Conservation (phyloP, 352 stramenopile species). For the Globisporangium rhizosaccharum region DNA sequence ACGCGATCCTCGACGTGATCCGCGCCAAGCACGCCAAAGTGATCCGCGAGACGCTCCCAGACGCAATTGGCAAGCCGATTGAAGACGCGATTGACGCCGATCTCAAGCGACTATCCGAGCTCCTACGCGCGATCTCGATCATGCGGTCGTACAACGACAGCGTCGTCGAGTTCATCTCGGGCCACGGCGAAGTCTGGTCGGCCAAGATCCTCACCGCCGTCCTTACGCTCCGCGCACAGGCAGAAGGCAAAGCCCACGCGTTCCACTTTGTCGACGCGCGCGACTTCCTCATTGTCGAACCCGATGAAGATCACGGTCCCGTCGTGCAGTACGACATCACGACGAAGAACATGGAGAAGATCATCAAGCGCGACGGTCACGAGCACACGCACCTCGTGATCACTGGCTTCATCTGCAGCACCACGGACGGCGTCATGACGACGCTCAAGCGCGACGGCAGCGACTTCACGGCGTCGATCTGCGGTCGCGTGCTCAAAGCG, state of each 20-base stretch:
- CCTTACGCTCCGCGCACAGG: slow-evolving; percentile 37
- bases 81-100: slow-evolving; percentile 56
- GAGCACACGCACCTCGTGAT: slow-evolving; percentile 86
- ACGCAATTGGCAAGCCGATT: slow-evolving; percentile 45
- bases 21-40: slow-evolving; percentile 76
- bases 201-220: slow-evolving; percentile 88
- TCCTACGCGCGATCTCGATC: slow-evolving; percentile 83
- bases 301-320: slow-evolving; percentile 69
- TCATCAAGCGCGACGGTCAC: slow-evolving; percentile 31
- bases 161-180: slow-evolving; percentile 92
- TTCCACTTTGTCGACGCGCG: slow-evolving; percentile 93
- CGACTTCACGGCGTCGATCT: slow-evolving; percentile 98
- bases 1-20: slow-evolving; percentile 67
- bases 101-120: slow-evolving; percentile 63
- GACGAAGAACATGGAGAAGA: slow-evolving; percentile 53
- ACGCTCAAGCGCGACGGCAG: slow-evolving; percentile 95
- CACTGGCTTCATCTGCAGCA: slow-evolving; percentile 96
- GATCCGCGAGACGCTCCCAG: slow-evolving; percentile 52
- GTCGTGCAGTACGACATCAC: slow-evolving; percentile 77
- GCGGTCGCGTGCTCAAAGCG: slow-evolving; percentile 89
- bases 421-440: slow-evolving; percentile 92
- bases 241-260: slow-evolving; percentile 40
- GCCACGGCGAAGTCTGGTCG: slow-evolving; percentile 95
- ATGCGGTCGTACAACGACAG: slow-evolving; percentile 86
- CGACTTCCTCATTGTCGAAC: slow-evolving; percentile 81